These are phyloP conservation scores for Polyplosphaeria fusca DNA, from an alignment of 495 filamentous ascomycete genomes.

Conservation along the genomic window DNA sequence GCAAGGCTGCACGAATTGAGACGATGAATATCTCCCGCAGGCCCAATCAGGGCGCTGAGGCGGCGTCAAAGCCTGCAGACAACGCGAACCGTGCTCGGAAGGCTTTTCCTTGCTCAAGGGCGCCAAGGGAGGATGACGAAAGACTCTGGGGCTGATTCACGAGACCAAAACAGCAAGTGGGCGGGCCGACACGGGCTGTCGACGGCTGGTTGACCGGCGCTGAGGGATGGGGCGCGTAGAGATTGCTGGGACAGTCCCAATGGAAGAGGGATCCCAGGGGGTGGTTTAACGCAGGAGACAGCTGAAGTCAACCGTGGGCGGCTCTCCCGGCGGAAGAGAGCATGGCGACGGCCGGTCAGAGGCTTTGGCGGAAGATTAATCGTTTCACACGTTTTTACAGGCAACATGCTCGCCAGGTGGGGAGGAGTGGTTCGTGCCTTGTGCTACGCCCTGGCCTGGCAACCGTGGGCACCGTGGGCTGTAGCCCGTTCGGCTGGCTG, in stretches of 20 bases:
- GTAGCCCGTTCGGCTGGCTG: background rate
- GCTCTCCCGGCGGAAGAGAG: background rate
- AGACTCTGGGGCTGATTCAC: conserved; percentile 8
- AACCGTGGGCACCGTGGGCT: too few relatives aligned
- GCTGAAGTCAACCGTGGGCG: background rate
- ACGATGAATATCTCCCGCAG: conserved; percentile 24
- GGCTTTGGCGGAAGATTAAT: conserved; percentile 4
- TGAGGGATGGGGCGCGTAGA: background rate
- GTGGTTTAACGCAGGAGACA: conserved; percentile 5
- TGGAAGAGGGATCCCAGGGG: conserved; percentile 4
- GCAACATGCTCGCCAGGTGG: conserved; percentile 29
- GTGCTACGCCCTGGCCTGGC: conserved; percentile 3
- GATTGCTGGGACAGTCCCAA: background rate
- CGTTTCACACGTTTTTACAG: conserved; percentile 19
- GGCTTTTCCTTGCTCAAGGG: conserved; percentile 18
- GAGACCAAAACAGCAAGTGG: conserved; percentile 15
- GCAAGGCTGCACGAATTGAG: conserved; percentile 32
- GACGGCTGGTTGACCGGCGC: background rate
- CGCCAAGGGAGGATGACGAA: conserved; percentile 29
- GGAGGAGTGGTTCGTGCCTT: conserved; percentile 11
- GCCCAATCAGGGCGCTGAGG: conserved; percentile 17
- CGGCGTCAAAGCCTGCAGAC: conserved; percentile 4
- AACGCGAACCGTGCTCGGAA: too few relatives aligned
- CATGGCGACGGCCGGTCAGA: background rate
- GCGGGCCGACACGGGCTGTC: background rate